These are phyloP conservation scores for Podosphaera xanthii DNA, from an alignment of 2,329 filamentous ascomycete species.

Conservation along the genomic window DNA sequence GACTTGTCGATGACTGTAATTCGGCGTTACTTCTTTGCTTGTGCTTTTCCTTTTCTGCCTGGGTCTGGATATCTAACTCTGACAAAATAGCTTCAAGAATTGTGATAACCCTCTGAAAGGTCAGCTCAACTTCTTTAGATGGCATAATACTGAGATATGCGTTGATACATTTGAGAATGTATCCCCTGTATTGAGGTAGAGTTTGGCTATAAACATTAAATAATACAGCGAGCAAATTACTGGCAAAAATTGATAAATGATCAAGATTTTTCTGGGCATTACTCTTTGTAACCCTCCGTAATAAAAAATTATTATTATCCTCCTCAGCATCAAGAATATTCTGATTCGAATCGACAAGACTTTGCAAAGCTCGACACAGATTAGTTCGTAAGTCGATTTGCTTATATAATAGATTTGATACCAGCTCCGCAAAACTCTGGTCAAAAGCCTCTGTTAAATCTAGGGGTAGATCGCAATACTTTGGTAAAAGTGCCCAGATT, in stretches of 20 bases:
- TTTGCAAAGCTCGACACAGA: slow-evolving; percentile 67
- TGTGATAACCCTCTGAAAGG: slow-evolving; percentile 65
- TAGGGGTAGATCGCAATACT: slow-evolving; percentile 80
- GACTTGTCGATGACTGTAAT: slow-evolving; percentile 74
- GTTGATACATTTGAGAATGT: slow-evolving; percentile 86
- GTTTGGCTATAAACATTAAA: slow-evolving; percentile 99
- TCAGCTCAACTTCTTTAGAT: slow-evolving; percentile 55
- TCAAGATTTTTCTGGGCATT: slow-evolving; percentile 58
- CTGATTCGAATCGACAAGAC: slow-evolving; percentile 78
- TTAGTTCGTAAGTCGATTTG: slow-evolving; percentile 73
- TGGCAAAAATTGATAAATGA: slow-evolving; percentile 58
- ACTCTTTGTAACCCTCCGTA: slow-evolving; percentile 53
- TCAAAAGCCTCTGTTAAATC: slow-evolving; percentile 62
- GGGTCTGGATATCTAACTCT: slow-evolving; percentile 35
- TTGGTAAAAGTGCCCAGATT: slow-evolving; percentile 80
- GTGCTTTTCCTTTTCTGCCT: slow-evolving; percentile 38
- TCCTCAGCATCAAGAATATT: slow-evolving; percentile 48
- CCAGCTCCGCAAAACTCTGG: slow-evolving; percentile 66
- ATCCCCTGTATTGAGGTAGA: slow-evolving; percentile 71
- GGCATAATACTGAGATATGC: slow-evolving; percentile 79
- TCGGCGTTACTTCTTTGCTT: slow-evolving; percentile 31
- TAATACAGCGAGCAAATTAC: slow-evolving; percentile 82
- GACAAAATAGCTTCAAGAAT: slow-evolving; percentile 57
- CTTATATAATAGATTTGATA: slow-evolving; percentile 81
- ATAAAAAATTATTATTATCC: slow-evolving; percentile 37